A percentile compares a stretch with the other conserved stretches of the same genome.
Evolutionary conservation across 768 basidiomycete genomes (phyloP).

Genomic region (Fomitopsis pulvina): DNA sequence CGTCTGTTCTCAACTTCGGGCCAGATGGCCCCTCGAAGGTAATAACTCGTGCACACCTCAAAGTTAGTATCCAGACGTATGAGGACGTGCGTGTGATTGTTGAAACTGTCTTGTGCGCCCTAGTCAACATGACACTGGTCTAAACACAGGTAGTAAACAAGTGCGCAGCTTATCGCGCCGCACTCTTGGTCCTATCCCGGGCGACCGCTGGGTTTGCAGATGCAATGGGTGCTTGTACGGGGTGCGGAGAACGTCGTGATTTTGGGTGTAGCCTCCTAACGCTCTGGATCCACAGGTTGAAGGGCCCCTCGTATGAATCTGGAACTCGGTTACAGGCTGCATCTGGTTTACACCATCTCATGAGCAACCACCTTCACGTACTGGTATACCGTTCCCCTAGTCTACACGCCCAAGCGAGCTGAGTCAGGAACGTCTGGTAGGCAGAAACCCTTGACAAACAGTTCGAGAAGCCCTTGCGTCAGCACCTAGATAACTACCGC

Average conservation of each 20-base stretch:
- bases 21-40: constrained; percentile 71
- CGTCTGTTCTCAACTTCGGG: constrained; percentile 72
- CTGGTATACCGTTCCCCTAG: constrained; percentile 46
- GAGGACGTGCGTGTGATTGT: constrained; percentile 54
- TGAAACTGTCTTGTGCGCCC: background rate
- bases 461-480: constrained; percentile 85
- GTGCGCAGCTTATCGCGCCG: constrained; percentile 74
- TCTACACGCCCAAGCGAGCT: background rate
- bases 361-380: constrained; percentile 90
- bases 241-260: constrained; percentile 38
- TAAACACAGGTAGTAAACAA: constrained; percentile 59
- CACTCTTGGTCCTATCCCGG: constrained; percentile 73
- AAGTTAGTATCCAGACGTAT: constrained; percentile 71
- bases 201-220: constrained; percentile 83
- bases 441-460: constrained; percentile 81
- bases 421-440: constrained; percentile 30
- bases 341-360: constrained; percentile 84
- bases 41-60: constrained; percentile 74
- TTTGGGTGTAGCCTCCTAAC: background rate
- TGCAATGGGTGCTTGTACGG: constrained; percentile 78
- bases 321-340: constrained; percentile 81
- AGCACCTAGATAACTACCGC: constrained; percentile 77
- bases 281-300: constrained; percentile 40
- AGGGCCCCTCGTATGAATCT: constrained; percentile 74
- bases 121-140: background rate